A percentile compares a stretch with the other conserved stretches of the same genome.
Conservation (phyloP, 139 green algal genomes). For the Zygnema cylindricum region DNA sequence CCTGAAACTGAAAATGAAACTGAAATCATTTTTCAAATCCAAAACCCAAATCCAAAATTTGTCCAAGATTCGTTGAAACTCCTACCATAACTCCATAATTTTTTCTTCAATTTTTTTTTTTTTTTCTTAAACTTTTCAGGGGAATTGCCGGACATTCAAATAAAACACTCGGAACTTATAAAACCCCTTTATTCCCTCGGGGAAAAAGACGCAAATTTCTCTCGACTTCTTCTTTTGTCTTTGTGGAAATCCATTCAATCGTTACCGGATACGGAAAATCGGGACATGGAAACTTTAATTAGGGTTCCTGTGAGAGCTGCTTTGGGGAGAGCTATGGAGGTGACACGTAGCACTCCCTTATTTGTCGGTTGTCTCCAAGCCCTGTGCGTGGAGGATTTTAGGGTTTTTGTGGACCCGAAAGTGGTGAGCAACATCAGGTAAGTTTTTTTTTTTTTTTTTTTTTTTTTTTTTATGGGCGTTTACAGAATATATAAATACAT, state of each 20-base stretch:
- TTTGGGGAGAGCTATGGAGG: background rate
- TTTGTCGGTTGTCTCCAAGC: background rate
- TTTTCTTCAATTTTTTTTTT: too few species aligned
- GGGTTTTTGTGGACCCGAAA: background rate
- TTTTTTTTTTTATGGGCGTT: too few species aligned
- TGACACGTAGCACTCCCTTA: background rate
- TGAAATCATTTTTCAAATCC: too few species aligned
- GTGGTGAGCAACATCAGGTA: background rate
- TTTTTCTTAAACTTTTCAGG: too few species aligned
- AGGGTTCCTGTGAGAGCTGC: background rate
- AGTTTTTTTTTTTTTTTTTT: background rate
- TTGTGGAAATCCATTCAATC: background rate
- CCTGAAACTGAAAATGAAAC: too few species aligned
- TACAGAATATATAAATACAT: too few species aligned
- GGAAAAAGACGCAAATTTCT: background rate
- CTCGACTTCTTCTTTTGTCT: background rate
- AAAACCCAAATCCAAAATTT: too few species aligned
- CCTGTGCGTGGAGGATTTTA: background rate
- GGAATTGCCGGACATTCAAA: slow-evolving; percentile 30
- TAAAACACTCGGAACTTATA: background rate
- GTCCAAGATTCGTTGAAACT: too few species aligned
- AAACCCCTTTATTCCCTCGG: background rate
- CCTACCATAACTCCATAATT: too few species aligned
- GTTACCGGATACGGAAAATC: background rate
- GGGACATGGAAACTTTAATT: background rate